Conservation (phyloP, 2,329 filamentous ascomycete genomes). For the Coniosporium tulheliwenetii region DNA sequence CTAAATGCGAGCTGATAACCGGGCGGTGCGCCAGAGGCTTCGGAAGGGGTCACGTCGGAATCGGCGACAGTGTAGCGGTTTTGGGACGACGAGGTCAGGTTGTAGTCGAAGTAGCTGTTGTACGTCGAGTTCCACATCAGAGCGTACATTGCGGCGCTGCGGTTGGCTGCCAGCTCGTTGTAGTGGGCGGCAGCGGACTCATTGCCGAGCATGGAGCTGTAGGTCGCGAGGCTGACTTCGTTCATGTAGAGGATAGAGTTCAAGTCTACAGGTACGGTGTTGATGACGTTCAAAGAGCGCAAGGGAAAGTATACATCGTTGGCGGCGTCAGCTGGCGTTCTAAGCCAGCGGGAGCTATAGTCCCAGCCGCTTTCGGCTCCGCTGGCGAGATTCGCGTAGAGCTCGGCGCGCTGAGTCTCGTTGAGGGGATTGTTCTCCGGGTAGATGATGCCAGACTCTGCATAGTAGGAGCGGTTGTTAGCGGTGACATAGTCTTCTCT, state of each 20-base stretch:
- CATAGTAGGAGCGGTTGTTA: slow-evolving; percentile 49
- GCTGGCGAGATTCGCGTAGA: slow-evolving; percentile 48
- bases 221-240: slow-evolving; percentile 42
- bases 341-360: slow-evolving; percentile 44
- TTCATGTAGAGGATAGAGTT: slow-evolving; percentile 55
- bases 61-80: slow-evolving; percentile 39
- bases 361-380: slow-evolving; percentile 55
- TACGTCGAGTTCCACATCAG: slow-evolving; percentile 50
- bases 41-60: slow-evolving; percentile 25
- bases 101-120: slow-evolving; percentile 54
- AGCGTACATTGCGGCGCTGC: slow-evolving; percentile 46
- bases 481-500: slow-evolving; percentile 49
- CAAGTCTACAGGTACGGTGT: slow-evolving; percentile 47
- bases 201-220: slow-evolving; percentile 38
- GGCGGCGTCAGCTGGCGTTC: slow-evolving; percentile 40
- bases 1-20: slow-evolving; percentile 43
- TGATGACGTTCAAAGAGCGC: slow-evolving; percentile 43
- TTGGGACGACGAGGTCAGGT: slow-evolving; percentile 42
- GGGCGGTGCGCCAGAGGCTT: slow-evolving; percentile 31
- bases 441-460: slow-evolving; percentile 41
- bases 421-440: slow-evolving; percentile 35
- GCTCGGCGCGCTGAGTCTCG: slow-evolving; percentile 31
- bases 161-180: slow-evolving; percentile 31
- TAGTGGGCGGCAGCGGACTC: slow-evolving; percentile 33
- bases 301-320: slow-evolving; percentile 49